A percentile compares a stretch with the other conserved stretches of the same genome.
Conservation (phyloP, 805 yeast genomes). For the Scheffersomyces lignosus region DNA sequence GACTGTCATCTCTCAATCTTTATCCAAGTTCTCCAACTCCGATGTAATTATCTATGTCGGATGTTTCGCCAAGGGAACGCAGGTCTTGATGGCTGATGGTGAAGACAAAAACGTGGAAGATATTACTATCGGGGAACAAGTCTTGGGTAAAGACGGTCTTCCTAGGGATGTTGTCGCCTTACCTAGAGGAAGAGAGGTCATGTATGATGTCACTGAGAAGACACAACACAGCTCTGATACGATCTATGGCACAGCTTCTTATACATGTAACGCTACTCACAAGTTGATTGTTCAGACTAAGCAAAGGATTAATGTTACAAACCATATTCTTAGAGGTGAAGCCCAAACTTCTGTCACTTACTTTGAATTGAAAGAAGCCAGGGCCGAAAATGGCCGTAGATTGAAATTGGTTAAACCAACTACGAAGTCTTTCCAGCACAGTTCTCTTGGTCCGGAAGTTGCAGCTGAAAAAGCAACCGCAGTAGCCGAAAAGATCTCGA, state of each 20-base stretch:
- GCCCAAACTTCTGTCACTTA: constrained; percentile 19
- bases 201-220: constrained; percentile 37
- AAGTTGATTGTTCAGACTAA: constrained; percentile 38
- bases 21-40: constrained; percentile 96
- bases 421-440: constrained; percentile 19
- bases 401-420: constrained; percentile 19
- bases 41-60: constrained; percentile 96
- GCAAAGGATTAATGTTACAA: constrained; percentile 16
- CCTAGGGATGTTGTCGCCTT: constrained; percentile 39
- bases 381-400: constrained; percentile 9
- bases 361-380: constrained; percentile 14
- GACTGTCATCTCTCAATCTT: constrained; percentile 95
- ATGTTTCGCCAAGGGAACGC: constrained; percentile 37
- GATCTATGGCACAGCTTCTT: constrained; percentile 13
- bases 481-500: constrained; percentile 15
- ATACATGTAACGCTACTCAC: constrained; percentile 39
- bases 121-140: constrained; percentile 36
- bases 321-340: constrained; percentile 11
- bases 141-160: constrained; percentile 46
- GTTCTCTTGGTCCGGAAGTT: constrained; percentile 17
- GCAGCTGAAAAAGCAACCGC: constrained; percentile 18
- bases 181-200: constrained; percentile 44
- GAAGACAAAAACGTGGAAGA: constrained; percentile 29
- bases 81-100: constrained; percentile 48
- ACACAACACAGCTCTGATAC: constrained; percentile 18